Conservation (phyloP, 1,284 basidiomycete genomes). For the Macrocybe sp. region DNA sequence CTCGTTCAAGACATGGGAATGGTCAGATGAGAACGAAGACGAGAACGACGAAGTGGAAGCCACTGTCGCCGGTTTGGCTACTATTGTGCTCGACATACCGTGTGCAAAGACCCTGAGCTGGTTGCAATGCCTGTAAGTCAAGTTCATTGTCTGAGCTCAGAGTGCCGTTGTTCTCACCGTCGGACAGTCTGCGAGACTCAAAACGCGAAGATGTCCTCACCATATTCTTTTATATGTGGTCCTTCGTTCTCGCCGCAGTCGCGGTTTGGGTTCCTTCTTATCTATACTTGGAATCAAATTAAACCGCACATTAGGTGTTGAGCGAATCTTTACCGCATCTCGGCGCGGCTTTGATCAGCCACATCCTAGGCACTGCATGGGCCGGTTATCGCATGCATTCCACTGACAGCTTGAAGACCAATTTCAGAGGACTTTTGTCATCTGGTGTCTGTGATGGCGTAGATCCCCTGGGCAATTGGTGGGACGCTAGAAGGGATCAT, state of each 20-base stretch:
- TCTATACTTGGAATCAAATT: neutral
- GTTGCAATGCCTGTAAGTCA: constrained; percentile 34
- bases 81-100: constrained; percentile 12
- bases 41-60: constrained; percentile 2
- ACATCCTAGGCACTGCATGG: constrained; percentile 39
- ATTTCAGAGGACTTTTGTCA: constrained; percentile 31
- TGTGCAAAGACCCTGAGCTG: constrained; percentile 35
- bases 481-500: constrained; percentile 26
- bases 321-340: constrained; percentile 47
- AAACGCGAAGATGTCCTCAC: constrained; percentile 39
- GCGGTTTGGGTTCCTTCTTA: constrained; percentile 29
- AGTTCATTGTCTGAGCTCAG: neutral
- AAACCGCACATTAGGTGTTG: constrained; percentile 29
- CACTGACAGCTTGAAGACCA: constrained; percentile 19
- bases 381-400: constrained; percentile 32
- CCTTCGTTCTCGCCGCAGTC: constrained; percentile 33
- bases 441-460: constrained; percentile 28
- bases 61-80: constrained; percentile 3
- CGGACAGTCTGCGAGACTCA: constrained; percentile 25
- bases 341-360: constrained; percentile 35
- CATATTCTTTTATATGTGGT: constrained; percentile 38
- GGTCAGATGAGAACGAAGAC: neutral
- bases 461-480: constrained; percentile 36
- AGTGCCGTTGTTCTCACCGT: too few species aligned
- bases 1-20: too few species aligned